Conservation (phyloP, 257 asterid genomes). For the Coffea canephora region DNA sequence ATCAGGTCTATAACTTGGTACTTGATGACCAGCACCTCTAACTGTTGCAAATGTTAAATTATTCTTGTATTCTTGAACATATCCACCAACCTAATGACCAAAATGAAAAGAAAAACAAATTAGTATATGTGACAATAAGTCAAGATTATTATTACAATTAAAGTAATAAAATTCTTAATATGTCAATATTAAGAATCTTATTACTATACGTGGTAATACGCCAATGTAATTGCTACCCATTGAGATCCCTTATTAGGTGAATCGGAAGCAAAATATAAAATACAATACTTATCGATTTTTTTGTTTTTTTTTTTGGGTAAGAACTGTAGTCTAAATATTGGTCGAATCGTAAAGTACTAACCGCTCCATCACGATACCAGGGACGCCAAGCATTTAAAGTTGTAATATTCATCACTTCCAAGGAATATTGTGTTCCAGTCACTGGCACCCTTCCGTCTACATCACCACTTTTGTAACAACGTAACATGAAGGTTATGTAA, state of each 20-base stretch:
- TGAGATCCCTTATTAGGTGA: too few relatives aligned
- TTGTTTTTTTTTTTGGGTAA: neutral
- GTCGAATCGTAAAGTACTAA: conserved; percentile 4
- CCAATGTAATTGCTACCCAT: too few relatives aligned
- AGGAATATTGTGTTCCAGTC: conserved; percentile 62
- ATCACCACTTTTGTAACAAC: conserved; percentile 51
- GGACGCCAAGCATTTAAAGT: conserved; percentile 53
- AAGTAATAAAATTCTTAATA: too few relatives aligned
- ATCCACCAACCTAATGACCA: conserved; percentile 62
- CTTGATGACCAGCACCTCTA: conserved; percentile 88
- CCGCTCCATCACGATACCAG: conserved; percentile 68
- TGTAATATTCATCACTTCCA: conserved; percentile 46
- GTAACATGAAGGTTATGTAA: neutral
- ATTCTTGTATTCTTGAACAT: conserved; percentile 46
- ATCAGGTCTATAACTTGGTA: conserved; percentile 72
- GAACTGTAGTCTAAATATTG: neutral
- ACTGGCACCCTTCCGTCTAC: conserved; percentile 75
- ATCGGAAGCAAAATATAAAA: too few relatives aligned
- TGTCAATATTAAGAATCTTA: neutral
- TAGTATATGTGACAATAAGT: neutral
- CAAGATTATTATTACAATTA: too few relatives aligned
- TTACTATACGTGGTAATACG: too few relatives aligned
- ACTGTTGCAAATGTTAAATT: conserved; percentile 66
- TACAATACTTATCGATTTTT: too few relatives aligned
- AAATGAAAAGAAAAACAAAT: neutral